Evolutionary conservation across 2,329 filamentous ascomycete species (phyloP), one percentile per base, ranked within the genome.

Genomic region (Nemania sp.): DNA sequence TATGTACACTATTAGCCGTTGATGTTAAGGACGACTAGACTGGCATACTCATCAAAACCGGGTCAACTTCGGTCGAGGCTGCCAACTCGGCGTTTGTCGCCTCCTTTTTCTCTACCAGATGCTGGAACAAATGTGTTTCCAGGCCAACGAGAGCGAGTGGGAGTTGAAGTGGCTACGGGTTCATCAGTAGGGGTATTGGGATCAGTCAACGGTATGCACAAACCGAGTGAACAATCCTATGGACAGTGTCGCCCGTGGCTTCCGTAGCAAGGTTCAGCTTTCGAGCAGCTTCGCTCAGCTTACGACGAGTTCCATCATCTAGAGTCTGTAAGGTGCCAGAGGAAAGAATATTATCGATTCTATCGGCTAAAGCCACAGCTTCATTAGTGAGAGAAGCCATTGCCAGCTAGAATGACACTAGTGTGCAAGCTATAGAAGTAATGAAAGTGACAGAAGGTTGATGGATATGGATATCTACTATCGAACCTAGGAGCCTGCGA

Each of bases 221-320:
- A 2, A 53, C 49, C 15, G 49, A 53, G 27, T 53, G 49, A 53
- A 24, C 49, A 13, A 53, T 53, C 22, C 49, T 53, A 13, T 53
- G 49, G 22, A 53, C 49, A 53, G 49, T 53, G 26, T 53, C 49
- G 1, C 49, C 49, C 7, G 49, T 53, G 6, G 49, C 49, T 53
- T 53, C 49, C 4, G 49, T 53, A 8, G 49, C 49, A 53, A 53
- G 27, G 49, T 24, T 29, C 2, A 53, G n/a, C 22, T 53, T 53
- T 24, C 49, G 49, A 8, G 49, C 49, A 53, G 49, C 49, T 53
- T 53, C 49, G 20, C 49, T 53, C 24, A 53, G 49, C 49, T 53
- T 66, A 54, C 24, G 41, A n/a, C 41, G 41, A 4, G 7, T n/a
- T 7, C 41, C 41, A 4, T 3, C 41, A 45, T 45, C 41, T 8